Evolutionary conservation across 495 filamentous ascomycete species (phyloP), one percentile per base, ranked within the genome.

Genomic region (Annulohypoxylon maeteangense): DNA sequence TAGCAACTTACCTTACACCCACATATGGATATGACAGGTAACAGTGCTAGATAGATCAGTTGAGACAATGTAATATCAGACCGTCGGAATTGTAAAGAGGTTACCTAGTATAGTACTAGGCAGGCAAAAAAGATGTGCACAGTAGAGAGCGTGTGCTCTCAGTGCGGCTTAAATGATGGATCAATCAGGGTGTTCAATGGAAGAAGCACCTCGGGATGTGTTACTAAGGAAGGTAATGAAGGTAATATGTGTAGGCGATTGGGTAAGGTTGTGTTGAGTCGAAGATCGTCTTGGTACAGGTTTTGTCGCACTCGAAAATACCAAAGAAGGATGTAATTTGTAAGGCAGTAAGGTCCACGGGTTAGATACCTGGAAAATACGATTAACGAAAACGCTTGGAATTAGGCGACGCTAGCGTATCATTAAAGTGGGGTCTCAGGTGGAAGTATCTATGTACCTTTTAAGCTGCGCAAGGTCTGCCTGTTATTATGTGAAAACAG

Each of bases 251-350:
- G 40, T 61, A 61, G 48, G 48, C 36, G 55, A 62, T 56, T 40
- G 18, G 42, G 59, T 67, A 67, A 59, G 69, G 57, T 58, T 67
- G 62, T 44, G 36, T 40, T 40, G 42, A 67, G 45, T 66, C 53
- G 69, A 59, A 36, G 58, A 62, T 58, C 53, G 40, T 22, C 64
- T 68, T 65, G 65, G 40, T 48, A 65, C 59, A 25, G 58, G 25
- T 40, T 47, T 40, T 67, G 69, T 68, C 25, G 62, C 62, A 60
- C 68, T 66, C 50, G 50, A 67, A 65, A 45, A 56, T n/a, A n/a
- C 40, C 12, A 44, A 14, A 12, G 11, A 6, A 14, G 45, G 45
- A 23, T 14, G 8, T 51, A 51, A 47, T 10, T 18, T 34, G 44
- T n/a, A 36, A 51, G 44, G 47, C 14, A 27, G n/a, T 53, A 40